phyloP scores from a whole-genome alignment of 2,329 filamentous ascomycete genomes.

The Exophiala sp. region DNA sequence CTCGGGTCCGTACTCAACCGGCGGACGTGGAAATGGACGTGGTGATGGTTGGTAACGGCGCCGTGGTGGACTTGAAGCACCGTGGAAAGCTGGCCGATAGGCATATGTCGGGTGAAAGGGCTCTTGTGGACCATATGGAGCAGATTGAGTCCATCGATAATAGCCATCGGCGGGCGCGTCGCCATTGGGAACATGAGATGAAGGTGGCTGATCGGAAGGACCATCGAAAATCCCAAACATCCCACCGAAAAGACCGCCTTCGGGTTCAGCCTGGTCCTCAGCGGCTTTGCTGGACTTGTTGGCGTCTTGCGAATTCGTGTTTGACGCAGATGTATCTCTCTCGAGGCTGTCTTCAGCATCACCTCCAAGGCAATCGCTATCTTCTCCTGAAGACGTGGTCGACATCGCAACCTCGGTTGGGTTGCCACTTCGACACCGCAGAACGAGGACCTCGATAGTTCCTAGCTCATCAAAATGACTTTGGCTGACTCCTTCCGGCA shows the following conservation, averaged over 20 bases:
- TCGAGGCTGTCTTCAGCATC: conserved; percentile 8
- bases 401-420: conserved; percentile 9
- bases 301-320: neutral
- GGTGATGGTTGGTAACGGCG: conserved; percentile 5
- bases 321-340: conserved; percentile 18
- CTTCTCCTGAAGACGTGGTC: conserved; percentile 22
- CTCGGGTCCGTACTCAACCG: neutral
- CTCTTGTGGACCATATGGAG: conserved; percentile 15
- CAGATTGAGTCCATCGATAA: conserved; percentile 5
- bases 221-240: conserved; percentile 21
- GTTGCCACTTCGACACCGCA: conserved; percentile 27
- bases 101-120: neutral
- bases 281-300: neutral
- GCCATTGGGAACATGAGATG: neutral
- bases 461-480: conserved; percentile 31
- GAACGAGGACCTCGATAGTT: conserved; percentile 32
- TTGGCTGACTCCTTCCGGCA: conserved; percentile 18
- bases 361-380: conserved; percentile 21
- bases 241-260: conserved; percentile 3
- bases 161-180: conserved; percentile 9
- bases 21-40: neutral
- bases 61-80: neutral
- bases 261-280: neutral
- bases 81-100: conserved; percentile 2
- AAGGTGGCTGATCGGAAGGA: conserved; percentile 11